Conservation (phyloP, 2,329 filamentous ascomycete species). For the Myriosclerotinia scirpicola region DNA sequence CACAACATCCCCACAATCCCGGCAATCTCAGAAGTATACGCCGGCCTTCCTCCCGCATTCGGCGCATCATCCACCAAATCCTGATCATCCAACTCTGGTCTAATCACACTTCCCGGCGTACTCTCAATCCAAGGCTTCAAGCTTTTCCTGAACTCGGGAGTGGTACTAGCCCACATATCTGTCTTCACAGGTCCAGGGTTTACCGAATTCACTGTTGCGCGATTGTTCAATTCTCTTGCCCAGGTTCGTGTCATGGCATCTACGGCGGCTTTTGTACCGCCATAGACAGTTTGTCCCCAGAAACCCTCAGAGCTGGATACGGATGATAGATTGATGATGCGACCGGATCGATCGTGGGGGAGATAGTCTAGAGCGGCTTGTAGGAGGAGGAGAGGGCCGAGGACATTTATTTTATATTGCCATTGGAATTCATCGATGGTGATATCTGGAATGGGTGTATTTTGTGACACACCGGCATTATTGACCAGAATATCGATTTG, state of each 20-base stretch:
- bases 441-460: conserved; percentile 64
- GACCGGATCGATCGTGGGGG: conserved; percentile 64
- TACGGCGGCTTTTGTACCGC: conserved; percentile 64
- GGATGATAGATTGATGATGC: conserved; percentile 62
- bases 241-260: conserved; percentile 70
- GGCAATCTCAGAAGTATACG: conserved; percentile 69
- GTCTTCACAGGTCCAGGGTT: conserved; percentile 66
- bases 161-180: conserved; percentile 63
- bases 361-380: conserved; percentile 72
- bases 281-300: conserved; percentile 58
- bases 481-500: conserved; percentile 84
- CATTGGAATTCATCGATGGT: conserved; percentile 64
- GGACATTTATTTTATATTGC: conserved; percentile 78
- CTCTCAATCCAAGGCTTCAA: conserved; percentile 61
- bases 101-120: conserved; percentile 63
- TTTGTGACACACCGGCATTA: conserved; percentile 73
- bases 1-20: conserved; percentile 77
- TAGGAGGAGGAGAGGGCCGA: conserved; percentile 74
- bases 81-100: conserved; percentile 61
- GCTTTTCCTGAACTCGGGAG: conserved; percentile 56
- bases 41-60: conserved; percentile 57
- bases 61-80: conserved; percentile 60
- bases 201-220: conserved; percentile 63
- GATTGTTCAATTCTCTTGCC: conserved; percentile 61
- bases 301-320: conserved; percentile 57